Percentiles rank a stretch among this genome's conserved stretches.
Evolutionary conservation across 495 filamentous ascomycete species (phyloP).

Genomic region (Geopyxis carbonaria): DNA sequence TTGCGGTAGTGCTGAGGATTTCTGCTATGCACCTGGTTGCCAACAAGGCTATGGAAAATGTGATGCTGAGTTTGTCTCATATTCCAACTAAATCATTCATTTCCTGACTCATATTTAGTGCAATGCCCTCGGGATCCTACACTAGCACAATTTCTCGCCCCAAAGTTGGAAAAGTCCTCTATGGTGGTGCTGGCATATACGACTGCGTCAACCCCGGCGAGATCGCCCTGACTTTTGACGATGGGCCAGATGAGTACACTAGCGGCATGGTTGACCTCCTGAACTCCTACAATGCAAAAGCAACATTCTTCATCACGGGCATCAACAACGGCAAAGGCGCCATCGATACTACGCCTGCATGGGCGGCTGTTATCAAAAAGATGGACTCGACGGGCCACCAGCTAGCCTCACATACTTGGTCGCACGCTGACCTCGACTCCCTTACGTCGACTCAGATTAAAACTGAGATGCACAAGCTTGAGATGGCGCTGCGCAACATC

Average conservation of each 20-base stretch:
- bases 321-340: slow-evolving; percentile 54
- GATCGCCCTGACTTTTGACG: slow-evolving; percentile 53
- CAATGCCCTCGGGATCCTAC: slow-evolving; percentile 34
- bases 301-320: slow-evolving; percentile 66
- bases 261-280: slow-evolving; percentile 51
- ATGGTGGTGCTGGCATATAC: slow-evolving; percentile 39
- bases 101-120: slow-evolving; percentile 18
- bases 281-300: slow-evolving; percentile 45
- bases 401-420: slow-evolving; percentile 73
- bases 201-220: slow-evolving; percentile 42
- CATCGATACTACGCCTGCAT: slow-evolving; percentile 43
- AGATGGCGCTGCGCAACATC: slow-evolving; percentile 62
- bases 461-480: slow-evolving; percentile 58
- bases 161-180: slow-evolving; percentile 30
- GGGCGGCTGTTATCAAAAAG: slow-evolving; percentile 46
- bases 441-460: slow-evolving; percentile 37
- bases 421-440: slow-evolving; percentile 52
- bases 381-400: slow-evolving; percentile 58
- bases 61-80: slow-evolving; percentile 28
- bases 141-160: slow-evolving; percentile 35
- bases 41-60: slow-evolving; percentile 39
- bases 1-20: slow-evolving; percentile 33
- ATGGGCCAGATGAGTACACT: slow-evolving; percentile 50
- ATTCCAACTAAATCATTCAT: slow-evolving; percentile 1
- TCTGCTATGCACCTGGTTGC: slow-evolving; percentile 43